phyloP scores from a whole-genome alignment of 2,329 filamentous ascomycete species.

The Fusarium begoniae region DNA sequence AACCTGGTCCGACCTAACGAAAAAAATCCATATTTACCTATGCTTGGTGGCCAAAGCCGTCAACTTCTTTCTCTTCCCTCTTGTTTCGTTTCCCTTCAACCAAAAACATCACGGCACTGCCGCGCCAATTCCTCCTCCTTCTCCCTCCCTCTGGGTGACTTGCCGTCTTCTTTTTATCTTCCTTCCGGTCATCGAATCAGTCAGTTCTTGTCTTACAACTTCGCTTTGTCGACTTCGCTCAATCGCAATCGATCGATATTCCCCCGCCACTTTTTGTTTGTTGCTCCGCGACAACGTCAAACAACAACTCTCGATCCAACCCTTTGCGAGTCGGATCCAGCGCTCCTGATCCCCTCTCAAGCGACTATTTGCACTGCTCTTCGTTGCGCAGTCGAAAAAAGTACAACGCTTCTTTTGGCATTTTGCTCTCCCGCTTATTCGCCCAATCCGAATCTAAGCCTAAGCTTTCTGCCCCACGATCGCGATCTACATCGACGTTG shows the following conservation, averaged over 20 bases:
- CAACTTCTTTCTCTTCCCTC: conserved; percentile 33
- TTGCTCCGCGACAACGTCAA: conserved; percentile 32
- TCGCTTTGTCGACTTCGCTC: conserved; percentile 31
- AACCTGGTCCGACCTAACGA: conserved; percentile 10
- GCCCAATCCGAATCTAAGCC: conserved; percentile 28
- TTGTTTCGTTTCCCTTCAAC: conserved; percentile 40
- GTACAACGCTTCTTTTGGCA: conserved; percentile 9
- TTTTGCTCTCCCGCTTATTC: conserved; percentile 24
- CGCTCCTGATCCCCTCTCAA: conserved; percentile 4
- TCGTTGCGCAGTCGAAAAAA: conserved; percentile 29
- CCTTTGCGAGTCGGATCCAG: conserved; percentile 1
- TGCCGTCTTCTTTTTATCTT: conserved; percentile 49
- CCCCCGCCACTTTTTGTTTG: conserved; percentile 30
- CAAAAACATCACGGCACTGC: conserved; percentile 54
- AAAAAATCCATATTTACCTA: conserved; percentile 39
- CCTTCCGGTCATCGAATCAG: conserved; percentile 45
- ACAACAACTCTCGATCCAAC: conserved; percentile 17
- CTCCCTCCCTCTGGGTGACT: conserved; percentile 51
- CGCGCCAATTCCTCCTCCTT: conserved; percentile 53
- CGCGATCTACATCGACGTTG: conserved; percentile 26
- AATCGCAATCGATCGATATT: conserved; percentile 38
- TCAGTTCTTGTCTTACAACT: conserved; percentile 47
- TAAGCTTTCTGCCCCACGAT: conserved; percentile 28
- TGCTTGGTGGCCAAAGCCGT: conserved; percentile 29
- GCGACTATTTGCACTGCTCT: conserved; percentile 30